Percentiles rank a stretch among this genome's conserved stretches.
These are phyloP conservation scores for Xylaria flabelliformis DNA, from an alignment of 495 filamentous ascomycete species.

Conservation along the genomic window DNA sequence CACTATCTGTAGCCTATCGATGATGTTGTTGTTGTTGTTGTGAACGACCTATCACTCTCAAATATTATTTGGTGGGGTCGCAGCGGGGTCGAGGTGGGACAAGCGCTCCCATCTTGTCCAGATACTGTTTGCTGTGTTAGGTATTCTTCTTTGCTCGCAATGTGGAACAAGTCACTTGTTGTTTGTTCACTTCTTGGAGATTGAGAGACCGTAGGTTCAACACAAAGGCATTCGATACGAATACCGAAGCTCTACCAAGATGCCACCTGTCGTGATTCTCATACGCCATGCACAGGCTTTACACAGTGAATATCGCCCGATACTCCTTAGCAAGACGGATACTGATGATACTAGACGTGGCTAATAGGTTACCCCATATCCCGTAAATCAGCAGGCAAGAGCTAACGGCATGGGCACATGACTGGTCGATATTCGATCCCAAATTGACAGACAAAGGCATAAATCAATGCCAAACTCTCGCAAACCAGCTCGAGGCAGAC, in stretches of 20 bases:
- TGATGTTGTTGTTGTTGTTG: not conserved
- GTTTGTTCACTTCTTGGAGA: not conserved
- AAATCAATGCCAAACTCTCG: slow-evolving; percentile 35
- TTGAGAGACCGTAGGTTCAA: not conserved
- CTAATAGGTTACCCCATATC: slow-evolving; percentile 33
- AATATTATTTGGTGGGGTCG: not conserved
- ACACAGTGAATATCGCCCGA: slow-evolving; percentile 45
- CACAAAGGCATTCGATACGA: no score
- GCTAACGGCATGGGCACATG: slow-evolving; percentile 39
- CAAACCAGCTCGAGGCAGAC: slow-evolving; percentile 31
- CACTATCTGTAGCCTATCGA: not conserved
- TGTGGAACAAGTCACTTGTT: not conserved
- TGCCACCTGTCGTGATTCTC: slow-evolving; percentile 54
- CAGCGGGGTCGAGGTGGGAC: slow-evolving; percentile 3
- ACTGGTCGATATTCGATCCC: slow-evolving; percentile 38
- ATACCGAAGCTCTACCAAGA: slow-evolving; percentile 22
- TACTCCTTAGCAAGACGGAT: not conserved
- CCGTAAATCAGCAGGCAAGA: slow-evolving; percentile 8
- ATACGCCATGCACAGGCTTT: slow-evolving; percentile 58
- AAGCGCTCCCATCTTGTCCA: not conserved
- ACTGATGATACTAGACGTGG: slow-evolving; percentile 35
- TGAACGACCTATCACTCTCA: not conserved
- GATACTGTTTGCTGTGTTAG: not conserved
- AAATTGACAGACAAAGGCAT: slow-evolving; percentile 36
- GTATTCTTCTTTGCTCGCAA: not conserved